Conservation (phyloP, 2,329 filamentous ascomycete genomes). For the Talaromyces funiculosus region DNA sequence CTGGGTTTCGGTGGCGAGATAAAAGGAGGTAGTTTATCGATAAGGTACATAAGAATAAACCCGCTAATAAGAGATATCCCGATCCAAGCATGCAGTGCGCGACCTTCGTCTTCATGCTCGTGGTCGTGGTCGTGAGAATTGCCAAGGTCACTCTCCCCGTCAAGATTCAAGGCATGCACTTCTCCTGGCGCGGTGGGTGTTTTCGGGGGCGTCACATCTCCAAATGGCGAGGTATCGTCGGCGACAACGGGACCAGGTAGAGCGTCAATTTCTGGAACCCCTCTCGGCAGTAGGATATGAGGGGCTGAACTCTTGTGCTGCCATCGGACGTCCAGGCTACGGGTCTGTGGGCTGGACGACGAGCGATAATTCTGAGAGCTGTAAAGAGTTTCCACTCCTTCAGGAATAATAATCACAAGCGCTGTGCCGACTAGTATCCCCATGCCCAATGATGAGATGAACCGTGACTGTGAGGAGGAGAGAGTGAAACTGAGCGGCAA, state of each 20-base stretch:
- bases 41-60: constrained; percentile 94
- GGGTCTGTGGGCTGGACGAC: constrained; percentile 29
- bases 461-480: constrained; percentile 76
- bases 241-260: constrained; percentile 28
- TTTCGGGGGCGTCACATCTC: constrained; percentile 1
- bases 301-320: constrained; percentile 15
- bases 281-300: constrained; percentile 8
- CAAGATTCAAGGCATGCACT: constrained; percentile 4
- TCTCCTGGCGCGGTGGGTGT: constrained; percentile 8
- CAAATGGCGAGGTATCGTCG: background rate
- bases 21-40: constrained; percentile 77
- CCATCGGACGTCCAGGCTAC: constrained; percentile 26
- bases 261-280: constrained; percentile 13
- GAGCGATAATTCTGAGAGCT: constrained; percentile 40
- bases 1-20: constrained; percentile 60
- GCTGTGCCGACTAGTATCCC: constrained; percentile 92
- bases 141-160: constrained; percentile 21
- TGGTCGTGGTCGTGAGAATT: constrained; percentile 22
- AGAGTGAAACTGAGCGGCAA: constrained; percentile 84
- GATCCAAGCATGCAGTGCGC: constrained; percentile 65
- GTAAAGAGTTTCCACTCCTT: constrained; percentile 88
- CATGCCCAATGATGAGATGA: constrained; percentile 88
- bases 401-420: constrained; percentile 93
- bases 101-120: constrained; percentile 37
- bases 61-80: constrained; percentile 81